A percentile compares a stretch with the other conserved stretches of the same genome.
Conservation (phyloP, 2,329 filamentous ascomycete species). For the Xylaria sp. region DNA sequence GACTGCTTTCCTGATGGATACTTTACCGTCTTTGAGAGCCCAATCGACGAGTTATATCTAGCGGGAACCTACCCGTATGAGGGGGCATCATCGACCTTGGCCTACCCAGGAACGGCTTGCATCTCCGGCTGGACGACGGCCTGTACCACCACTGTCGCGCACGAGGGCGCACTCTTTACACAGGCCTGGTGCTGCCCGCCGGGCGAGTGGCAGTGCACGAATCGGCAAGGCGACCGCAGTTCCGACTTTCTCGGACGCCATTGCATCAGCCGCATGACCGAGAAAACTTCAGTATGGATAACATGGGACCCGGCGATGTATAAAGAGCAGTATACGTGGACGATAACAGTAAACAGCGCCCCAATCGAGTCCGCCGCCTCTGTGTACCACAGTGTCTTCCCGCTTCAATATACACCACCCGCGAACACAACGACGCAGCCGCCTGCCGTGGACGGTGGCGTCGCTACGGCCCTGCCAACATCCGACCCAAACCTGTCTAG, state of each 20-base stretch:
- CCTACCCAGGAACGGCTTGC: slow-evolving; percentile 13
- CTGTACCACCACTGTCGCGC: slow-evolving; percentile 5
- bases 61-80: background rate
- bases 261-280: slow-evolving; percentile 9
- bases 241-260: background rate
- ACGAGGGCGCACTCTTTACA: background rate
- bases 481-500: background rate
- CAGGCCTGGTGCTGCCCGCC: slow-evolving; percentile 19
- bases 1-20: background rate
- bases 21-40: background rate
- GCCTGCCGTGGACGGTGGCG: background rate
- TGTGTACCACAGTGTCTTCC: slow-evolving; percentile 11
- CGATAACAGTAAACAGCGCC: background rate
- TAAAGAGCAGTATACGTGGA: slow-evolving; percentile 2
- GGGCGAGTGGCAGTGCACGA: slow-evolving; percentile 4
- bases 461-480: too few relatives aligned
- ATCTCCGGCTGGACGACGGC: slow-evolving; percentile 15
- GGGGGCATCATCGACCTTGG: background rate
- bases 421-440: background rate
- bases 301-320: slow-evolving; percentile 7
- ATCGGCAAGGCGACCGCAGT: background rate
- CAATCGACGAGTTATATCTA: background rate
- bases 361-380: background rate
- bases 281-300: slow-evolving; percentile 9
- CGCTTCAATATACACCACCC: slow-evolving; percentile 5